Evolutionary conservation across 345 rosid genomes (phyloP).

Genomic region (Iberis pinnata): DNA sequence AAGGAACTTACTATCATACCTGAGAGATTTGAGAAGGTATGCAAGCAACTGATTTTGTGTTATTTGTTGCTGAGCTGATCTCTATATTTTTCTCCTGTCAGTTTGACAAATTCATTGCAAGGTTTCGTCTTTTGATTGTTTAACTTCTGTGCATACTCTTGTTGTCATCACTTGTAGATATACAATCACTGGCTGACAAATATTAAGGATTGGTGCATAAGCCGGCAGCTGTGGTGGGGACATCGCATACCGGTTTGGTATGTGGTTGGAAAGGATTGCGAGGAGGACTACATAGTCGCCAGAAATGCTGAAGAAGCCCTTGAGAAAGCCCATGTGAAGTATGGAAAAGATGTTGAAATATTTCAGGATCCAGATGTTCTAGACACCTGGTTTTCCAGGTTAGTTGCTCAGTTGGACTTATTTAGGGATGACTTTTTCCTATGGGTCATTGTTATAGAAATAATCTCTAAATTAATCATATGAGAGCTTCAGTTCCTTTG

Average conservation of each 20-base stretch:
- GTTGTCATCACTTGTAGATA: slow-evolving; percentile 40
- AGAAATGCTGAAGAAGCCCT: slow-evolving; percentile 71
- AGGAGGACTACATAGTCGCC: slow-evolving; percentile 86
- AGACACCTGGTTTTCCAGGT: slow-evolving; percentile 99
- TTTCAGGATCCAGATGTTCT: slow-evolving; percentile 98
- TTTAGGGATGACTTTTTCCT: not conserved
- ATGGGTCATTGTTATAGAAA: not conserved
- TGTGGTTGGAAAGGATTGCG: slow-evolving; percentile 70
- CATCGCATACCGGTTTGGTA: slow-evolving; percentile 99
- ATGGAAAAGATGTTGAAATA: slow-evolving; percentile 75
- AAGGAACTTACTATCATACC: slow-evolving; percentile 74
- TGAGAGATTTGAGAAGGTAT: slow-evolving; percentile 94
- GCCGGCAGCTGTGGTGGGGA: slow-evolving; percentile 99
- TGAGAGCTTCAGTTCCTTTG: not conserved
- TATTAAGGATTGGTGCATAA: slow-evolving; percentile 98
- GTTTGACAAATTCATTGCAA: slow-evolving; percentile 9
- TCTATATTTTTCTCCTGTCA: slow-evolving; percentile 3
- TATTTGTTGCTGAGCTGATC: slow-evolving; percentile 10
- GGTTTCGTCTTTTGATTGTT: not conserved
- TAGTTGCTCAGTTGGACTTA: slow-evolving; percentile 19
- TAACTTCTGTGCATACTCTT: slow-evolving; percentile 1
- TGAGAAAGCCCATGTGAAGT: slow-evolving; percentile 60
- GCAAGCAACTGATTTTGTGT: slow-evolving; percentile 12
- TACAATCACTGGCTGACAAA: slow-evolving; percentile 95
- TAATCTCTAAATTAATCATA: slow-evolving; percentile 4